Percentiles rank a stretch among this genome's conserved stretches.
phyloP scores from a whole-genome alignment of 805 yeast genomes.

The Candida parachauliodes region DNA sequence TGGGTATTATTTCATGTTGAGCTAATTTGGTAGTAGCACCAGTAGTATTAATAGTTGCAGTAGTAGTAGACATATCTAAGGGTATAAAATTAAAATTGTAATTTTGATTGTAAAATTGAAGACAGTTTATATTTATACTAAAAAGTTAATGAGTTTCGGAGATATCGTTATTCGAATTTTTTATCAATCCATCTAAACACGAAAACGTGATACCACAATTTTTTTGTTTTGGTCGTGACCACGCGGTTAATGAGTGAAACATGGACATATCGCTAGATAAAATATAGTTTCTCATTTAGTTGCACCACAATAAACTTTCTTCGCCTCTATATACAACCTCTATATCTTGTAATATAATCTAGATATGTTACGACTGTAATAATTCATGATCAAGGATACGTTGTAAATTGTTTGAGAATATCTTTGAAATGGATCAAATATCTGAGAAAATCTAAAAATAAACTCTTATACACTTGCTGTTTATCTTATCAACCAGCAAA shows the following conservation, averaged over 20 bases:
- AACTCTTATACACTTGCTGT: too few relatives aligned
- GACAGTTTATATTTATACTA: too few relatives aligned
- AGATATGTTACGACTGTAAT: too few relatives aligned
- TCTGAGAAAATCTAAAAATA: too few relatives aligned
- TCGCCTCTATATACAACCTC: too few relatives aligned
- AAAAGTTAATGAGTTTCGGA: background rate
- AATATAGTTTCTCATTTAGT: constrained; percentile 51
- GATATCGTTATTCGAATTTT: background rate
- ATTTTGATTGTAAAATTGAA: too few relatives aligned
- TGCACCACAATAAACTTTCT: too few relatives aligned
- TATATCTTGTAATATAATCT: too few relatives aligned
- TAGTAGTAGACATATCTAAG: background rate
- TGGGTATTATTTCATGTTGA: constrained; percentile 60
- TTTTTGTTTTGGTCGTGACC: background rate
- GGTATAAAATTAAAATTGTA: constrained; percentile 2
- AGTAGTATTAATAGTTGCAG: constrained; percentile 2
- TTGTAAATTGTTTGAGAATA: too few relatives aligned
- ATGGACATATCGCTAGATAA: constrained; percentile 12
- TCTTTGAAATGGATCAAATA: too few relatives aligned
- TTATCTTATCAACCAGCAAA: too few relatives aligned
- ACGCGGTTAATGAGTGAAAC: background rate
- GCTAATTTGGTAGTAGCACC: constrained; percentile 29
- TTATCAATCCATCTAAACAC: background rate
- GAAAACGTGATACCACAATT: background rate
- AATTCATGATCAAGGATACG: too few relatives aligned